Conservation (phyloP, 345 rosid species). For the Mercurialis annua region DNA sequence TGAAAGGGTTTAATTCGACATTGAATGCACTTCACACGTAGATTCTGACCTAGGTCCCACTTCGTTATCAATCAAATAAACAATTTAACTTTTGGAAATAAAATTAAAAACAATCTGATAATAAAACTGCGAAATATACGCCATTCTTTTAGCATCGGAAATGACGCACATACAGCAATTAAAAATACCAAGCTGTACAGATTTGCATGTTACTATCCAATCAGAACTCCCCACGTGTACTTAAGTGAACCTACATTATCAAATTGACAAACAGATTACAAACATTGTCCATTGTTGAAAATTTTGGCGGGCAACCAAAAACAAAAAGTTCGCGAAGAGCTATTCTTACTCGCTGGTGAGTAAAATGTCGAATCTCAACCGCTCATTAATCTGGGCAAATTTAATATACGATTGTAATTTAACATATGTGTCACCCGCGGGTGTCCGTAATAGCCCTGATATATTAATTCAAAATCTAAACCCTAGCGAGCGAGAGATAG, state of each 20-base stretch:
- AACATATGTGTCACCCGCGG: too few relatives aligned
- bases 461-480: conserved; percentile 53
- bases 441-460: too few relatives aligned
- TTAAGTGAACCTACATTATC: conserved; percentile 6
- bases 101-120: background rate
- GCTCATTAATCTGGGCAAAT: too few relatives aligned
- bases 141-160: background rate
- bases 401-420: too few relatives aligned
- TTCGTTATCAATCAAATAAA: background rate
- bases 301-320: conserved; percentile 70
- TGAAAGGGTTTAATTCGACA: conserved; percentile 39
- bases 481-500: conserved; percentile 70
- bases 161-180: background rate
- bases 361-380: too few relatives aligned
- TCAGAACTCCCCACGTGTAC: conserved; percentile 35
- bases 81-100: background rate
- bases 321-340: too few relatives aligned
- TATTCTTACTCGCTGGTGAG: too few relatives aligned
- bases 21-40: conserved; percentile 22
- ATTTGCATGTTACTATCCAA: conserved; percentile 6
- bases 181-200: background rate
- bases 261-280: background rate
- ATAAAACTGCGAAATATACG: background rate
- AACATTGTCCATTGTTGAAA: conserved; percentile 25
- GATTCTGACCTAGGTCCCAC: conserved; percentile 21